These are phyloP conservation scores for Ogataea henricii DNA, from an alignment of 805 yeast species.

Conservation along the genomic window DNA sequence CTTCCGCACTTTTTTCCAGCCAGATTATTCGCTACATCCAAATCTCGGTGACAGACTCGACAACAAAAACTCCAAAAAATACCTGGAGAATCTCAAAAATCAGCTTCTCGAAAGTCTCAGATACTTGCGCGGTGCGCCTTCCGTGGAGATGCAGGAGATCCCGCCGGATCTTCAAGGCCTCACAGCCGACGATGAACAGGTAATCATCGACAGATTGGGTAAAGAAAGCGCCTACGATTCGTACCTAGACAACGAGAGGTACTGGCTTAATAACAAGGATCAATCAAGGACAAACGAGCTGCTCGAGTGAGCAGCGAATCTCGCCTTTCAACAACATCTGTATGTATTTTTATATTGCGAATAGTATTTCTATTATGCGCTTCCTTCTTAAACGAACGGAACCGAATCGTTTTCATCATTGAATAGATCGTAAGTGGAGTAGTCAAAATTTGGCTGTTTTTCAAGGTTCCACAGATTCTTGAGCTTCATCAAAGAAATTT, in stretches of 20 bases:
- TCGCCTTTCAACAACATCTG: background rate
- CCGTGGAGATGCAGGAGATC: conserved; percentile 86
- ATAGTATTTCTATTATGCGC: conserved; percentile 7
- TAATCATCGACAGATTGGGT: conserved; percentile 37
- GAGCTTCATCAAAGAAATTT: conserved; percentile 34
- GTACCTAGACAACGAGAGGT: conserved; percentile 38
- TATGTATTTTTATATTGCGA: conserved; percentile 1
- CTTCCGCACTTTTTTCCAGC: conserved; percentile 81
- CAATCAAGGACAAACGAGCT: conserved; percentile 39
- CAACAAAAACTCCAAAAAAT: conserved; percentile 81
- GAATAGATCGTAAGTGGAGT: conserved; percentile 27
- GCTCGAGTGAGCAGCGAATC: conserved; percentile 19
- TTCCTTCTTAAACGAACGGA: conserved; percentile 32
- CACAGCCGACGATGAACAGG: conserved; percentile 46
- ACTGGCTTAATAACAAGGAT: conserved; percentile 42
- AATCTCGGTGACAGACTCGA: conserved; percentile 76
- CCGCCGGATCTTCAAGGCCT: conserved; percentile 64
- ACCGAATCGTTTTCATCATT: conserved; percentile 38
- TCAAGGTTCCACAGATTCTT: conserved; percentile 36
- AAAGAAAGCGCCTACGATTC: conserved; percentile 38
- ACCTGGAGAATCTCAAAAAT: conserved; percentile 74
- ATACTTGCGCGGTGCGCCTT: conserved; percentile 86
- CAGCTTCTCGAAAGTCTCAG: conserved; percentile 81
- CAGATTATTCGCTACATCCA: conserved; percentile 90
- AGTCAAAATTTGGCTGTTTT: conserved; percentile 28